A percentile compares a stretch with the other conserved stretches of the same genome.
These are phyloP conservation scores for Beta vulgaris DNA, from an alignment of 148 eudicot genomes.

Conservation along the genomic window DNA sequence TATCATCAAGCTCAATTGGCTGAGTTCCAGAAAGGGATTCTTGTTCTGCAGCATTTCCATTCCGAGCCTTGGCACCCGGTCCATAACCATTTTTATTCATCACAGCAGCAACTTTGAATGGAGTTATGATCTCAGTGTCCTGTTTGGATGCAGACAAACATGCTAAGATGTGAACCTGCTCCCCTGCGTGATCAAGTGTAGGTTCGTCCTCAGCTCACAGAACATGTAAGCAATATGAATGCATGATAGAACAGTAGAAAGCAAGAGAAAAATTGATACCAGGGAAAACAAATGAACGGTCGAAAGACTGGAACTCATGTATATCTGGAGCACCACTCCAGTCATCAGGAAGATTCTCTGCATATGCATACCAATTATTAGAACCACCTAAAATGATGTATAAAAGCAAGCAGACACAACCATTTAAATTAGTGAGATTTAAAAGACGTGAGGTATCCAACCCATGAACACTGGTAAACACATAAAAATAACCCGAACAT, in stretches of 20 bases:
- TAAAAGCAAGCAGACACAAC: background rate
- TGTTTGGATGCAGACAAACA: conserved; percentile 80
- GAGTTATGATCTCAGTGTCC: conserved; percentile 80
- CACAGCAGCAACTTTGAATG: conserved; percentile 90
- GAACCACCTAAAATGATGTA: background rate
- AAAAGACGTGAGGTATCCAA: background rate
- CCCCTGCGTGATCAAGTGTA: conserved; percentile 47
- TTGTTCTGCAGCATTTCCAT: conserved; percentile 42
- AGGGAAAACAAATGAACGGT: conserved; percentile 88
- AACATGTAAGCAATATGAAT: conserved; percentile 6
- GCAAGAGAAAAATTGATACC: conserved; percentile 33
- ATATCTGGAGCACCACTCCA: conserved; percentile 65
- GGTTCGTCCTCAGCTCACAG: background rate
- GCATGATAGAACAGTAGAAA: background rate
- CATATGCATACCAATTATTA: conserved; percentile 20
- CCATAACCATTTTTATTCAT: conserved; percentile 69
- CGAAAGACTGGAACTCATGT: conserved; percentile 58
- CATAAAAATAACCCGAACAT: too few species aligned
- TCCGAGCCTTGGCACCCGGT: conserved; percentile 44
- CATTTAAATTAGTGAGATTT: background rate
- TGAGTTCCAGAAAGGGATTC: conserved; percentile 30
- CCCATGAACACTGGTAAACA: background rate
- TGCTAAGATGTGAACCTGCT: conserved; percentile 81
- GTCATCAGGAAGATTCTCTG: conserved; percentile 73
- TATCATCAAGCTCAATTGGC: conserved; percentile 33